Evolutionary conservation across 75 land plant genomes (phyloP), one percentile per base, ranked within the genome.

Genomic region (Cryptomeria japonica): DNA sequence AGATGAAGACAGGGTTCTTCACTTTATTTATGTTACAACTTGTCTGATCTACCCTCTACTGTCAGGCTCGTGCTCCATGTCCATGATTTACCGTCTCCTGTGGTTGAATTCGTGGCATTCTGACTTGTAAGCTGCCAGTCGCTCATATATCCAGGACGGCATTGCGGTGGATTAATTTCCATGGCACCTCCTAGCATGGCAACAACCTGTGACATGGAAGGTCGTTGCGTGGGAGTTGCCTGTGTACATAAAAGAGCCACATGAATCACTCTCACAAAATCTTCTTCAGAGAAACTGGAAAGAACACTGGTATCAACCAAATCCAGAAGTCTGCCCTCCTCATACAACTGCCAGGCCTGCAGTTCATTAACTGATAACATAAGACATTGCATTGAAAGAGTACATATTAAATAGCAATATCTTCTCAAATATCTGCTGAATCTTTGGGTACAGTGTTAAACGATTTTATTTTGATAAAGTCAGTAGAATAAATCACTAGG

Each of bases 241-340:
- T 89, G 90, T 28, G 90, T 89, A 39, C 90, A 89, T 31, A 89
- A 64, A 19, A 89, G 78, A 46, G 72, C 90, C 82, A 89, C 87
- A 28, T 87, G 44, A 49, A 87, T 47, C 37, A 86, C 32, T 80
- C 90, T 31, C 38, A 89, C 19, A 32, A 87, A 68, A 49, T 89
- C 88, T 32, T 89, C 84, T 42, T 86, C 89, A 38, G 51, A 88
- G 47, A 68, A 88, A 19, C 49, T 88, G 12, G 34, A 41, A 82
- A 42, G 32, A 18, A 38, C 22, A 15, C 36, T 37, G 28, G 90
- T 56, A 75, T 87, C 88, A 49, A 89, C 19, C 7, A 89, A 31
- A 34, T 89, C 90, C 34, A 87, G 76, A 15, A 86, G 39, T 84
- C 83, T 86, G 80, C 78, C 76, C 61, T 89, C 77, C 89, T 89